These are phyloP conservation scores for Populus tomentosa DNA, from an alignment of 441 rosid species.

Conservation along the genomic window DNA sequence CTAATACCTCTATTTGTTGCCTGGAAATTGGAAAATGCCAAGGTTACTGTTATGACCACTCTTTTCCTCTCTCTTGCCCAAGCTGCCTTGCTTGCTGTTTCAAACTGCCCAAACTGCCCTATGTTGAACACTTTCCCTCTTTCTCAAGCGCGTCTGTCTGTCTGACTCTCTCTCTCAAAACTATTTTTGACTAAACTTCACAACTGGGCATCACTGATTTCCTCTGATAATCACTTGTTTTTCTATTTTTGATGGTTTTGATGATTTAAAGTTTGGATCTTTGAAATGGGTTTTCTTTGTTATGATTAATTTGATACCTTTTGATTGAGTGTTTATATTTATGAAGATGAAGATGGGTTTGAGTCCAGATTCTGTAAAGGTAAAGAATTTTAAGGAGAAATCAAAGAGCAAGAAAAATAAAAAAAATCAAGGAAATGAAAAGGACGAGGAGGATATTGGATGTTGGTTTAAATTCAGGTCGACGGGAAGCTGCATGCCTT, in stretches of 20 bases:
- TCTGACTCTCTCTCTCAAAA: slow-evolving; percentile 20
- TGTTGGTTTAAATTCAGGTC: slow-evolving; percentile 68
- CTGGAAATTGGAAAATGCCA: slow-evolving; percentile 45
- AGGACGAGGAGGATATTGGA: slow-evolving; percentile 43
- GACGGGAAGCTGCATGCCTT: slow-evolving; percentile 71
- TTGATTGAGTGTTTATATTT: slow-evolving; percentile 19
- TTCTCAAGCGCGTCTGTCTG: slow-evolving; percentile 37
- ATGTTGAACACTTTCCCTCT: slow-evolving; percentile 48
- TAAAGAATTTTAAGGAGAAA: slow-evolving; percentile 37
- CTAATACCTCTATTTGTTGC: slow-evolving; percentile 13
- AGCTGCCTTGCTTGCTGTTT: slow-evolving; percentile 31
- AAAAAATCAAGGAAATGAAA: slow-evolving; percentile 34
- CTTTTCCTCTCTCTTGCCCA: slow-evolving; percentile 42
- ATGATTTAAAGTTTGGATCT: slow-evolving; percentile 10
- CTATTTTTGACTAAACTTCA: slow-evolving; percentile 45
- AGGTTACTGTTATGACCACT: slow-evolving; percentile 35
- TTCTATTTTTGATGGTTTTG: slow-evolving; percentile 10
- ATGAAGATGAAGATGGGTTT: slow-evolving; percentile 47
- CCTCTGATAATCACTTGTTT: slow-evolving; percentile 8
- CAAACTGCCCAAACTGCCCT: slow-evolving; percentile 49
- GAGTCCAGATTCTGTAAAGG: slow-evolving; percentile 45
- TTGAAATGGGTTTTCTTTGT: slow-evolving; percentile 21
- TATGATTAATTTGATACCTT: slow-evolving; percentile 20
- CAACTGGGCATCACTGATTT: slow-evolving; percentile 36
- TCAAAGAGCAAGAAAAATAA: slow-evolving; percentile 35